Percentiles rank a stretch among this genome's conserved stretches.
Conservation (phyloP, 2,329 filamentous ascomycete species). For the Colletotrichum sp. region DNA sequence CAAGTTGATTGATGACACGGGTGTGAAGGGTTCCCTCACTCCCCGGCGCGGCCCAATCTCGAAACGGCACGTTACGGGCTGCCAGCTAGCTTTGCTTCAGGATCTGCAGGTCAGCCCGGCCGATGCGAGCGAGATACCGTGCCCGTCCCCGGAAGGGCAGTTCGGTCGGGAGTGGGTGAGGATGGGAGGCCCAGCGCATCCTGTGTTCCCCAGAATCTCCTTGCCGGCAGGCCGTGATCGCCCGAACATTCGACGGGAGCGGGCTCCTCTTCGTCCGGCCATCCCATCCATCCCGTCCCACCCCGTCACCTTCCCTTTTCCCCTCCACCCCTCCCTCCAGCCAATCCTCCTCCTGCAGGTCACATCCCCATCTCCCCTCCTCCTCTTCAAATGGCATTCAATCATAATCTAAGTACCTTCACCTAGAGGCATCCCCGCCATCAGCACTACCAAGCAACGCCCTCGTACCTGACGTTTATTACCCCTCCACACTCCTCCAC, state of each 20-base stretch:
- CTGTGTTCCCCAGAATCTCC: neutral
- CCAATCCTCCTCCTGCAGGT: neutral
- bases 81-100: neutral
- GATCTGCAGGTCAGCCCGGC: conserved; percentile 7
- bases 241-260: neutral
- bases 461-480: neutral
- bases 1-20: neutral
- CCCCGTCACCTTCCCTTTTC: neutral
- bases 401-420: neutral
- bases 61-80: neutral
- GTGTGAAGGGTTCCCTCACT: neutral
- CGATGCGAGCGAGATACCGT: neutral
- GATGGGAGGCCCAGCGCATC: neutral
- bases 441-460: neutral
- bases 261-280: neutral
- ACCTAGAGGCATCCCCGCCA: neutral
- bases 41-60: neutral
- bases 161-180: neutral
- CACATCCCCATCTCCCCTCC: neutral
- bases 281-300: neutral
- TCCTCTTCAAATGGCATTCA: neutral
- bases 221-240: conserved; percentile 11
- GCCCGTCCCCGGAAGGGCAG: neutral
- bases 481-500: neutral
- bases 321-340: neutral